Evolutionary conservation across 2,329 filamentous ascomycete species (phyloP), one percentile per base, ranked within the genome.

Genomic region (Fonsecaea monophora): DNA sequence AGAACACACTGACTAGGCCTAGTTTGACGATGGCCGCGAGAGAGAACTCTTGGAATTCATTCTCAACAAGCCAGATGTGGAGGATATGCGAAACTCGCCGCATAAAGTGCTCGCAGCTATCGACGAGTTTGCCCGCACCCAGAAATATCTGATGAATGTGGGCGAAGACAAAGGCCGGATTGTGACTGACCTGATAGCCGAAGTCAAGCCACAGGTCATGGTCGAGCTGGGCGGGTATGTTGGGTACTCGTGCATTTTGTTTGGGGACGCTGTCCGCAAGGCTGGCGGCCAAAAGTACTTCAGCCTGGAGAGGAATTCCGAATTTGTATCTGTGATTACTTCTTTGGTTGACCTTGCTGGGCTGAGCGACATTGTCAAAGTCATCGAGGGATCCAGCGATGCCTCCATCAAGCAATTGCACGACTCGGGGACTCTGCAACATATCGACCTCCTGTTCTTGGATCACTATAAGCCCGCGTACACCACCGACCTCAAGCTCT

Each of bases 381-480:
- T 94, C 8, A 76, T 92, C 21, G 85, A 93, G 30, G 92, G 91
- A 3, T 82, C 87, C 3, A 90, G 89, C 70, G 86, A 89, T 66
- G 82, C 83, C n/a, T 88, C 87, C 0, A 82, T 94, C 54, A 82
- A 84, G 57, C 84, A 86, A 4, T 81, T 94, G 4, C 82, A 87
- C 68, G 73, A 79, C 0, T 76, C 81, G 2, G 87, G 87, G 0
- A 73, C 75, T 4, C 75, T 93, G 30, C 77, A 81, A 30, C 82
- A 84, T 54, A 86, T 93, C 67, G 90, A 92, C 72, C 78, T 94
- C 45, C 81, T 93, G 77, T 94, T 95, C 77, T 80, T 95, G 40
- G 92, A 95, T 73, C 92, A 95, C 77, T 89, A 90, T 78, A 94
- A 94, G 77, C 89, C 90, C 0, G 86, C 88, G 0, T 95, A 94